Percentiles rank a stretch among this genome's conserved stretches.
These are phyloP conservation scores for Polygonum maritimum DNA, from an alignment of 148 eudicot species.

Conservation along the genomic window DNA sequence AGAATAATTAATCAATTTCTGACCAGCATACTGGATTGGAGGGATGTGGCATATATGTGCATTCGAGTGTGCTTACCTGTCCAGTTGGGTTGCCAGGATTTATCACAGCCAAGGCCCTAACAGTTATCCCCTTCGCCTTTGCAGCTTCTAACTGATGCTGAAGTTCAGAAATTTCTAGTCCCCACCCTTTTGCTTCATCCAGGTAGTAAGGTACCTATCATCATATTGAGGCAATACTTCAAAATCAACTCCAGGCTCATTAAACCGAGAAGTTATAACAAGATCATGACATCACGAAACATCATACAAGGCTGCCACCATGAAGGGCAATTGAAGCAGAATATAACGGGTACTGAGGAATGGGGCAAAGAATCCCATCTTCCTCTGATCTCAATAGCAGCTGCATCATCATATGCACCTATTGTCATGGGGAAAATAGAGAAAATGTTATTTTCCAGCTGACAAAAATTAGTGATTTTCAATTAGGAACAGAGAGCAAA, in stretches of 20 bases:
- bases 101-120: slow-evolving; percentile 90
- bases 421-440: not conserved
- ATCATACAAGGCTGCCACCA: slow-evolving; percentile 89
- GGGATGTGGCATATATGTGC: no score
- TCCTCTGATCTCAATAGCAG: slow-evolving; percentile 69
- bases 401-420: slow-evolving; percentile 99
- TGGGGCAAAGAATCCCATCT: slow-evolving; percentile 91
- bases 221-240: not conserved
- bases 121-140: slow-evolving; percentile 60
- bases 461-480: not conserved
- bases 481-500: not conserved
- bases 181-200: slow-evolving; percentile 96
- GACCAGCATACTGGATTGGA: not conserved
- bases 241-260: not conserved
- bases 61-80: slow-evolving; percentile 42
- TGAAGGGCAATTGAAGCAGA: slow-evolving; percentile 97
- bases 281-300: slow-evolving; percentile 16
- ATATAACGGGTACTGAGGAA: slow-evolving; percentile 94
- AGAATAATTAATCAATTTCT: not conserved
- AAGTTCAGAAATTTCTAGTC: slow-evolving; percentile 73
- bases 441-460: not conserved
- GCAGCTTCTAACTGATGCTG: slow-evolving; percentile 70
- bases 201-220: slow-evolving; percentile 85
- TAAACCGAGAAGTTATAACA: not conserved
- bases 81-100: slow-evolving; percentile 99